Percentiles rank a stretch among this genome's conserved stretches.
These are phyloP conservation scores for Zasmidium cellare DNA, from an alignment of 2,329 filamentous ascomycete species.

Conservation along the genomic window DNA sequence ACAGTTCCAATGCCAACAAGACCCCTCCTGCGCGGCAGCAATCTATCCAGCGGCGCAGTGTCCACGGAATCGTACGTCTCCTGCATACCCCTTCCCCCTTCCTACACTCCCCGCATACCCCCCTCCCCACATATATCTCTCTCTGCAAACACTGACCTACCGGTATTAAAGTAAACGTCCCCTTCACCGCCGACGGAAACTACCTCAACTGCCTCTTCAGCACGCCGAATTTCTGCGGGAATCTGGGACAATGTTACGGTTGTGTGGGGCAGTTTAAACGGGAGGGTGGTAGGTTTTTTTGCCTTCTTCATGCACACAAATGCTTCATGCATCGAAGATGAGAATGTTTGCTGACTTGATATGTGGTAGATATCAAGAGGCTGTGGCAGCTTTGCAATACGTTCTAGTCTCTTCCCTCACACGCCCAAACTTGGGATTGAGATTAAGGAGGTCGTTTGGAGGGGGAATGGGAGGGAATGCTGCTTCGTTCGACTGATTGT, in stretches of 20 bases:
- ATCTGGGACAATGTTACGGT: not conserved
- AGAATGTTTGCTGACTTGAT: no score
- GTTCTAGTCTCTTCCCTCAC: not conserved
- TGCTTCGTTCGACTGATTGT: no score
- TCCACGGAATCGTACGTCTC: not conserved
- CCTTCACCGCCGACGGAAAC: not conserved
- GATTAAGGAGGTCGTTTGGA: no score
- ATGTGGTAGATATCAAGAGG: not conserved
- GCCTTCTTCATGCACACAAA: not conserved
- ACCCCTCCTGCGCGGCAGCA: not conserved
- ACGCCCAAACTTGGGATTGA: no score
- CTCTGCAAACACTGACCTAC: not conserved
- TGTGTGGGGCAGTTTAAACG: not conserved
- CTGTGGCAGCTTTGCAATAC: not conserved
- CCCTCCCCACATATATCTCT: no score
- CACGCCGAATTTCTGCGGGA: not conserved
- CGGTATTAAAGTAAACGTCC: not conserved
- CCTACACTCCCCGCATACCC: no score
- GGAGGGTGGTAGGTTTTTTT: not conserved
- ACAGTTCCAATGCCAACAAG: not conserved
- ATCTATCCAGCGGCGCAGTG: not conserved
- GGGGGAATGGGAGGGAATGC: no score
- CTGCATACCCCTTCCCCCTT: no score
- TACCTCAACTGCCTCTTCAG: not conserved
- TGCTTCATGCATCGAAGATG: no score